Conservation (phyloP, 2,329 filamentous ascomycete species). For the Paraphaeosphaeria minitans region DNA sequence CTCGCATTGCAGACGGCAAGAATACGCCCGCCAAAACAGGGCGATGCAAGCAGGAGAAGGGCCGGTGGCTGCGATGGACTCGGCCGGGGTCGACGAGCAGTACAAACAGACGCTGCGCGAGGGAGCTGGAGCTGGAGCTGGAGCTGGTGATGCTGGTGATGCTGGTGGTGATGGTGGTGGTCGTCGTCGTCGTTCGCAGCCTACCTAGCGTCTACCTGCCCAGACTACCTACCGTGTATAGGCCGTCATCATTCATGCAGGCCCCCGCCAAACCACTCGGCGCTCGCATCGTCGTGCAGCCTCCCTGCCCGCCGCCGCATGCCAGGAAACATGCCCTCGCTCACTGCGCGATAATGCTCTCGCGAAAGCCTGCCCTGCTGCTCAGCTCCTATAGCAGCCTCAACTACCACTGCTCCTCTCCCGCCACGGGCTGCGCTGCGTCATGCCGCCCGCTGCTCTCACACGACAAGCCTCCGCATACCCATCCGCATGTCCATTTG, state of each 20-base stretch:
- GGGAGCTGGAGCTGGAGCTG: neutral
- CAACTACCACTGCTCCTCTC: conserved; percentile 17
- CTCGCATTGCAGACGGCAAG: conserved; percentile 17
- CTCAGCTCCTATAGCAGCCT: conserved; percentile 27
- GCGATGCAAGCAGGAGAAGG: conserved; percentile 1
- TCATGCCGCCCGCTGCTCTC: conserved; percentile 50
- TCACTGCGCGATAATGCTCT: conserved; percentile 23
- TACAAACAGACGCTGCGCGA: neutral
- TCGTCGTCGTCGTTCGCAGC: neutral
- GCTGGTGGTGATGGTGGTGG: too few relatives aligned
- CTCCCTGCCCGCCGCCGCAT: conserved; percentile 12
- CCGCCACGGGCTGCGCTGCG: conserved; percentile 32
- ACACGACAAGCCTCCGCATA: conserved; percentile 28
- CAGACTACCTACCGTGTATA: too few relatives aligned
- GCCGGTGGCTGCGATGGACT: conserved; percentile 17
- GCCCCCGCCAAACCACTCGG: too few relatives aligned
- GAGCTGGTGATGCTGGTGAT: too few relatives aligned
- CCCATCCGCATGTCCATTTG: conserved; percentile 3
- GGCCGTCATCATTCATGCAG: neutral
- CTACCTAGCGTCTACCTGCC: too few relatives aligned
- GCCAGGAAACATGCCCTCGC: conserved; percentile 29
- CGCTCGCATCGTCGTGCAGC: too few relatives aligned
- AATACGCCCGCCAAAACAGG: neutral
- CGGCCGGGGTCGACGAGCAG: conserved; percentile 11
- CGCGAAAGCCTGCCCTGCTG: conserved; percentile 22